Conservation (phyloP, 768 basidiomycete genomes). For the Tylopilus plumbeoviolaceoides region DNA sequence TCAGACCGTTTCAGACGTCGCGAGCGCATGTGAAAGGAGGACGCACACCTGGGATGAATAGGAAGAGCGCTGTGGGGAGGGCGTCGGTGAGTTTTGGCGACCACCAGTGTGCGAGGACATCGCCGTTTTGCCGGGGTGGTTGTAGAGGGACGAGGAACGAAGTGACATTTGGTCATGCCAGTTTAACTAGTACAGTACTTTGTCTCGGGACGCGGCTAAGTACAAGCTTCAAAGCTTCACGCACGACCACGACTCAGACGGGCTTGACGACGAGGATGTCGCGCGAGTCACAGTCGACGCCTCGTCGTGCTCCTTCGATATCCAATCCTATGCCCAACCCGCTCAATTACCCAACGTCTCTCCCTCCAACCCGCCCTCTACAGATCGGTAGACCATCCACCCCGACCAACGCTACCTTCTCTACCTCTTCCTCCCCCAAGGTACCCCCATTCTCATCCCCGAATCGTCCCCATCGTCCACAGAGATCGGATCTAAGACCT, state of each 20-base stretch:
- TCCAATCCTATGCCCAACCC: conserved; percentile 33
- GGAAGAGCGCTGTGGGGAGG: conserved; percentile 32
- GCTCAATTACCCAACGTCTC: conserved; percentile 34
- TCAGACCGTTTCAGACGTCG: not conserved
- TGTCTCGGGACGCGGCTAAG: not conserved
- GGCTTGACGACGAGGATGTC: conserved; percentile 41
- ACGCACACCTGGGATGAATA: conserved; percentile 48
- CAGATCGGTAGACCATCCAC: conserved; percentile 58
- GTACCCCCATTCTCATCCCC: conserved; percentile 39
- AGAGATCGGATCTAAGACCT: conserved; percentile 61
- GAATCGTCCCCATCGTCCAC: conserved; percentile 58
- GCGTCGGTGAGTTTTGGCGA: conserved; percentile 22
- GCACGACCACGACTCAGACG: conserved; percentile 13
- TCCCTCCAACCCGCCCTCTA: conserved; percentile 48
- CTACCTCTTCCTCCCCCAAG: conserved; percentile 32
- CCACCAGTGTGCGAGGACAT: conserved; percentile 53
- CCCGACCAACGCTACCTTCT: conserved; percentile 40
- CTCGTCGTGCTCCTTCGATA: conserved; percentile 44
- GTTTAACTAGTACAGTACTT: not conserved
- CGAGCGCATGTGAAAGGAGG: not conserved
- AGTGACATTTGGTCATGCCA: not conserved
- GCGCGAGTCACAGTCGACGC: conserved; percentile 28
- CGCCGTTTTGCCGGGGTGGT: not conserved
- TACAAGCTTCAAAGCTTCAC: not conserved
- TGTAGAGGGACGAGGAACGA: conserved; percentile 10